A percentile compares a stretch with the other conserved stretches of the same genome.
phyloP scores from a whole-genome alignment of 768 basidiomycete species.

The Termitomyces sp. region DNA sequence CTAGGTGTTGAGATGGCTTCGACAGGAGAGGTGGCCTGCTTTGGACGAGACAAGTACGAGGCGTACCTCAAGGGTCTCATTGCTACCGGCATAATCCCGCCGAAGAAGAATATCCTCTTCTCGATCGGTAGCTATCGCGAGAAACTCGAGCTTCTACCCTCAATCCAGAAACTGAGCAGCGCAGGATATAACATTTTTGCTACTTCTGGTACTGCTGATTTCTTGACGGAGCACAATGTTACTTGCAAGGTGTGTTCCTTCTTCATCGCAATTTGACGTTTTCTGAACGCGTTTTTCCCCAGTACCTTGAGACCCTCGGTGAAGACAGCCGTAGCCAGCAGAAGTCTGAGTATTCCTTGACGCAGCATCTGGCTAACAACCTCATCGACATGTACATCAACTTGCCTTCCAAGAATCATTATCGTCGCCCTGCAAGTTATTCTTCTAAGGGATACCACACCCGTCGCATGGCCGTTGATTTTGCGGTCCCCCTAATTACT shows the following conservation, averaged over 20 bases:
- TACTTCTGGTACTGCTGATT: slow-evolving; percentile 95
- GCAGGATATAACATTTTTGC: slow-evolving; percentile 97
- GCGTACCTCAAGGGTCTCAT: slow-evolving; percentile 97
- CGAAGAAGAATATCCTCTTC: slow-evolving; percentile 96
- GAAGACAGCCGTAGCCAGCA: slow-evolving; percentile 72
- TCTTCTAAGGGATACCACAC: slow-evolving; percentile 96
- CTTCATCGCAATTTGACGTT: not conserved
- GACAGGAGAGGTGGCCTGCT: slow-evolving; percentile 98
- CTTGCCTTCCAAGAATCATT: slow-evolving; percentile 95
- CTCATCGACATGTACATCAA: slow-evolving; percentile 99
- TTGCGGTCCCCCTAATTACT: slow-evolving; percentile 94
- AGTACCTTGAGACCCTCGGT: slow-evolving; percentile 88
- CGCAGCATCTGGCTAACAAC: slow-evolving; percentile 94
- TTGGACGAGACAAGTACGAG: slow-evolving; percentile 96
- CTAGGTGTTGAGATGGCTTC: slow-evolving; percentile 99
- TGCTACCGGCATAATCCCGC: slow-evolving; percentile 90
- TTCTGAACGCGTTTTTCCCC: slow-evolving; percentile 1
- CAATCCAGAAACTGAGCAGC: slow-evolving; percentile 89
- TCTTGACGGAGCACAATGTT: slow-evolving; percentile 94
- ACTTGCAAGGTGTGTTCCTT: slow-evolving; percentile 74
- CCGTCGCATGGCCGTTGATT: slow-evolving; percentile 98
- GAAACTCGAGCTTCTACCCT: slow-evolving; percentile 93
- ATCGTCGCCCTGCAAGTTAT: slow-evolving; percentile 94
- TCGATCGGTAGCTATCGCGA: slow-evolving; percentile 97
- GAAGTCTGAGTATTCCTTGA: slow-evolving; percentile 96